Conservation (phyloP, 495 filamentous ascomycete species). For the Amniculicola lignicola region DNA sequence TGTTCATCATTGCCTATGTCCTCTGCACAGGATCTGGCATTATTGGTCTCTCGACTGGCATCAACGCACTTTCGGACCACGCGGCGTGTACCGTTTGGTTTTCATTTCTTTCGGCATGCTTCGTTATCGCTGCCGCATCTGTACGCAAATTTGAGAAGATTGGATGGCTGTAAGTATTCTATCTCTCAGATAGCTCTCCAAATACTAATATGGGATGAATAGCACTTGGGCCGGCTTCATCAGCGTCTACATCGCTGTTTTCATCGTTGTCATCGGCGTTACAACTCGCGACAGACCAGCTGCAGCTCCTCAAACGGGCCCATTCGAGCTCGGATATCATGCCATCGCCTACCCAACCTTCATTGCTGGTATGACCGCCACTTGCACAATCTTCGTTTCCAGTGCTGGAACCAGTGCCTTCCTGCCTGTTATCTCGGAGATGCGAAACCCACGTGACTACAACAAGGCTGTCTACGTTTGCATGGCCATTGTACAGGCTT, state of each 20-base stretch:
- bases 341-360: slow-evolving; percentile 42
- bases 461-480: slow-evolving; percentile 56
- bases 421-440: slow-evolving; percentile 75
- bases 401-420: slow-evolving; percentile 64
- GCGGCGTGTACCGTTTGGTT: slow-evolving; percentile 67
- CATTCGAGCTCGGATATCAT: slow-evolving; percentile 41
- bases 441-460: slow-evolving; percentile 61
- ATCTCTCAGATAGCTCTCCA: neutral
- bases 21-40: slow-evolving; percentile 76
- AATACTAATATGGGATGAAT: neutral
- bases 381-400: slow-evolving; percentile 10
- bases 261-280: slow-evolving; percentile 54
- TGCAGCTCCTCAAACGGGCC: slow-evolving; percentile 43
- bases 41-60: slow-evolving; percentile 66
- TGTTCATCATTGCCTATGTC: slow-evolving; percentile 63
- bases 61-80: slow-evolving; percentile 63
- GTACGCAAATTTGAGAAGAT: slow-evolving; percentile 62
- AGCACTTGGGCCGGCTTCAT: slow-evolving; percentile 49
- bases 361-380: slow-evolving; percentile 38
- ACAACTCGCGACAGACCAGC: slow-evolving; percentile 37
- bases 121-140: slow-evolving; percentile 62
- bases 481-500: slow-evolving; percentile 60
- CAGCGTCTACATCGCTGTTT: slow-evolving; percentile 62
- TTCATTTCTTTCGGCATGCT: slow-evolving; percentile 59
- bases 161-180: slow-evolving; percentile 56